These are phyloP conservation scores for Gentiana straminea DNA, from an alignment of 257 asterid genomes.

Conservation along the genomic window DNA sequence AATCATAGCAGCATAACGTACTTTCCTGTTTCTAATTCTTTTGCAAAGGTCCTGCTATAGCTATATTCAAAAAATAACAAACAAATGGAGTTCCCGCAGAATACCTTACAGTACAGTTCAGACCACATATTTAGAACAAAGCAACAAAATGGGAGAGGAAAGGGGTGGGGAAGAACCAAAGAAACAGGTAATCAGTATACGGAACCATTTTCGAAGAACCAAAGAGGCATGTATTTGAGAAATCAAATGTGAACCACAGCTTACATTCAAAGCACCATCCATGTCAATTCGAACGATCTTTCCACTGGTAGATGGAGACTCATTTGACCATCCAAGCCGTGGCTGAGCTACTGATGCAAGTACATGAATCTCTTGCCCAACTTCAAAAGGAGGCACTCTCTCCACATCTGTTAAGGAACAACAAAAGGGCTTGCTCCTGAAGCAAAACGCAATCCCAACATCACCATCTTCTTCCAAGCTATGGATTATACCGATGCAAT, in stretches of 20 bases:
- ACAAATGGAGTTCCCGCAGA: too few relatives aligned
- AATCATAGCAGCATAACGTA: not conserved
- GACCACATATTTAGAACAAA: too few relatives aligned
- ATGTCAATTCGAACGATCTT: slow-evolving; percentile 77
- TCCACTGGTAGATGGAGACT: slow-evolving; percentile 84
- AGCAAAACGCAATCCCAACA: slow-evolving; percentile 95
- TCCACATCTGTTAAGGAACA: slow-evolving; percentile 95
- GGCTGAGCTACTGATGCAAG: slow-evolving; percentile 77
- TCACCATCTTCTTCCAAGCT: slow-evolving; percentile 98
- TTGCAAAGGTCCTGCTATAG: too few relatives aligned
- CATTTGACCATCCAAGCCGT: slow-evolving; percentile 96
- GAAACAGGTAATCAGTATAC: too few relatives aligned
- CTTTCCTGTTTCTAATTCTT: too few relatives aligned
- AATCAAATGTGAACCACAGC: slow-evolving; percentile 14
- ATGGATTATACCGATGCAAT: slow-evolving; percentile 79
- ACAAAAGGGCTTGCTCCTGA: slow-evolving; percentile 77
- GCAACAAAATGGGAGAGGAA: too few relatives aligned
- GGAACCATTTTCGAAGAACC: too few relatives aligned
- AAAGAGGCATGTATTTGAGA: too few relatives aligned
- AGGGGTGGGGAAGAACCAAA: too few relatives aligned
- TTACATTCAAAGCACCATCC: slow-evolving; percentile 95
- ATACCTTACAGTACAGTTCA: too few relatives aligned
- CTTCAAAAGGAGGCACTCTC: slow-evolving; percentile 79
- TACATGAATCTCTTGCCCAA: slow-evolving; percentile 80
- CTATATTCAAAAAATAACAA: too few relatives aligned